These are phyloP conservation scores for Eimeria maxima DNA, from an alignment of 169 alveolate genomes.

Conservation along the genomic window DNA sequence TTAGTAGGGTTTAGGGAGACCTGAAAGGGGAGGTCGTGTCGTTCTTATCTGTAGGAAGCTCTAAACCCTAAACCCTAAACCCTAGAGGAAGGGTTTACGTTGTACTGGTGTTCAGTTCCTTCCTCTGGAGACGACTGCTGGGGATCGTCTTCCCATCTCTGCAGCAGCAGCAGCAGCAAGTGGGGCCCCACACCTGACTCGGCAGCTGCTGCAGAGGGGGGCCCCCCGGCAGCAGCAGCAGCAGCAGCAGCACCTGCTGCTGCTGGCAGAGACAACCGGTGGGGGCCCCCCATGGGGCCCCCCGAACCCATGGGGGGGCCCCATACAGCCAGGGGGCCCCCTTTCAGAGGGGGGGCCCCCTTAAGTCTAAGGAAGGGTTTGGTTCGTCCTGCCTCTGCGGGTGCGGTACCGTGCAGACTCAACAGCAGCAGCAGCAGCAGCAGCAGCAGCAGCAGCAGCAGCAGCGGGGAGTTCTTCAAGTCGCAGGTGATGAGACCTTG, in stretches of 20 bases:
- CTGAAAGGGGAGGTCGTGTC: not conserved
- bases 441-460: constrained; percentile 28
- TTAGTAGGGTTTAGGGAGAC: no score
- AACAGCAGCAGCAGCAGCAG: constrained; percentile 45
- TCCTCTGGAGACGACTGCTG: not conserved
- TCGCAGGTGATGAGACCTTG: no score
- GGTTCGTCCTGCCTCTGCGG: not conserved
- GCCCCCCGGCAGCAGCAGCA: constrained; percentile 33
- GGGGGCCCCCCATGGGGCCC: constrained; percentile 22
- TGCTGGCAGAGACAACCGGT: not conserved
- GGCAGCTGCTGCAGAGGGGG: not conserved
- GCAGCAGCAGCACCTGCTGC: not conserved
- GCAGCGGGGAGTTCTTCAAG: not conserved
- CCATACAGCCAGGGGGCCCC: not conserved
- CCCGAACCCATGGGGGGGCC: constrained; percentile 10
- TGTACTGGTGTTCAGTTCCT: not conserved
- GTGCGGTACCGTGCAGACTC: not conserved
- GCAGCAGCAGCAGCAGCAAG: not conserved
- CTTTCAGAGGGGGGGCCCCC: not conserved
- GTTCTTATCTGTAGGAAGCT: not conserved
- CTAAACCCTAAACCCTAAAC: constrained; percentile 30
- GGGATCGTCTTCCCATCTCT: constrained; percentile 10
- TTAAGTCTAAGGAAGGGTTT: not conserved
- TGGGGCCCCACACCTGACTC: not conserved
- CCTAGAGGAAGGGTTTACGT: not conserved